Conservation (phyloP, 129 eudicot genomes). For the Pulicaria dysenterica region DNA sequence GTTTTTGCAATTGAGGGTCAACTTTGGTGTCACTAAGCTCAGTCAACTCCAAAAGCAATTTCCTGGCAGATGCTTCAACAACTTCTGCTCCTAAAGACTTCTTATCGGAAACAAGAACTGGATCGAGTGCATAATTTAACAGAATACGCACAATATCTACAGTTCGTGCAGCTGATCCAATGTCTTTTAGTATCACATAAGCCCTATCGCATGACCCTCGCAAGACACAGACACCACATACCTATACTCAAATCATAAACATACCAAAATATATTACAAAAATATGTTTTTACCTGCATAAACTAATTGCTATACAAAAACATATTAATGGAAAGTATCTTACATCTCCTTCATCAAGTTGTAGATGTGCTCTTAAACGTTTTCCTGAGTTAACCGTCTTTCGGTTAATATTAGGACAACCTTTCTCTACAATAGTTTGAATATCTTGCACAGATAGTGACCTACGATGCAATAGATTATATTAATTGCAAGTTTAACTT, state of each 20-base stretch:
- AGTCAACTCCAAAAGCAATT: conserved; percentile 66
- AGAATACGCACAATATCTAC: conserved; percentile 82
- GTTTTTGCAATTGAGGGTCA: conserved; percentile 53
- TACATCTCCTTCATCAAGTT: conserved; percentile 86
- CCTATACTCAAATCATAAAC: conserved; percentile 44
- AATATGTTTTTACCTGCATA: not conserved
- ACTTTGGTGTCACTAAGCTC: conserved; percentile 61
- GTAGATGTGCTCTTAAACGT: conserved; percentile 70
- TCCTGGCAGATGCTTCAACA: conserved; percentile 71
- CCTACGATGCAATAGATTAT: conserved; percentile 36
- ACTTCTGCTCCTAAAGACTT: conserved; percentile 51
- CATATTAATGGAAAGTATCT: conserved; percentile 34
- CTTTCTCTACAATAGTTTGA: conserved; percentile 64
- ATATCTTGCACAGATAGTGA: conserved; percentile 67
- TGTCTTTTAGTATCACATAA: conserved; percentile 51
- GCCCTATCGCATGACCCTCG: conserved; percentile 94
- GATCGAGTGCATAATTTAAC: conserved; percentile 77
- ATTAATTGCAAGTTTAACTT: not conserved
- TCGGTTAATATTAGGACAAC: conserved; percentile 74
- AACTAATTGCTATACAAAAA: not conserved
- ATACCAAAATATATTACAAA: conserved; percentile 1
- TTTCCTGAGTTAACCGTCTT: conserved; percentile 89
- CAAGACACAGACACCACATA: conserved; percentile 67
- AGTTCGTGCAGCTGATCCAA: conserved; percentile 70
- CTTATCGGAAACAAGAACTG: conserved; percentile 48